These are phyloP conservation scores for Didymella lethalis DNA, from an alignment of 2,329 filamentous ascomycete genomes.

Conservation along the genomic window DNA sequence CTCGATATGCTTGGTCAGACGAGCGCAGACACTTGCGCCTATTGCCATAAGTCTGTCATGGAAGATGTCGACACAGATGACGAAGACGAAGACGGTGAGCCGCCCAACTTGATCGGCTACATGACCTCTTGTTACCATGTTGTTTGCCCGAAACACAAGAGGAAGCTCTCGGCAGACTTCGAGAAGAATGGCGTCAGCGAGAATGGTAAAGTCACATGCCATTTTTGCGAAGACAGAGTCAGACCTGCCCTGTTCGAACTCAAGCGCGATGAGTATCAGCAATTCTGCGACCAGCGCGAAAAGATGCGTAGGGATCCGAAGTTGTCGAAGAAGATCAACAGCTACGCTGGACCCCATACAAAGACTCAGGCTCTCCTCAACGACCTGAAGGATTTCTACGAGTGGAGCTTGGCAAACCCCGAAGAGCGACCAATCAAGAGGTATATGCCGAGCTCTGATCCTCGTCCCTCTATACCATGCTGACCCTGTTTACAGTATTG, in stretches of 20 bases:
- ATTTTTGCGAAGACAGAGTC: conserved; percentile 71
- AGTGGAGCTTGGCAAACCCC: conserved; percentile 67
- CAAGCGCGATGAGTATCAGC: conserved; percentile 63
- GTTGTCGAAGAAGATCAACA: conserved; percentile 67
- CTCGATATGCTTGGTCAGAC: conserved; percentile 85
- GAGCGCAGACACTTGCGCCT: conserved; percentile 75
- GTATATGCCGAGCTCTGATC: conserved; percentile 26
- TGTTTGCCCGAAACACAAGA: conserved; percentile 78
- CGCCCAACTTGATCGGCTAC: conserved; percentile 69
- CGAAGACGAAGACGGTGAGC: conserved; percentile 61
- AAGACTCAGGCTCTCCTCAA: conserved; percentile 85
- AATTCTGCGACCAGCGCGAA: conserved; percentile 63
- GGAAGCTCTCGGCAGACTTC: conserved; percentile 64
- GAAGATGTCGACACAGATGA: conserved; percentile 50
- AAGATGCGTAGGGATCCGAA: conserved; percentile 62
- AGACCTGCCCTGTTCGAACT: conserved; percentile 73
- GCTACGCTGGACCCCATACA: conserved; percentile 86
- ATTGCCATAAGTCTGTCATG: conserved; percentile 56
- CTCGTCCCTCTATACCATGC: not conserved
- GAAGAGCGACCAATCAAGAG: conserved; percentile 81
- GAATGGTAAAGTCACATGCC: conserved; percentile 67
- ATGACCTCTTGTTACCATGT: conserved; percentile 91
- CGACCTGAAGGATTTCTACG: conserved; percentile 72
- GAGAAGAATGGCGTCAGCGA: conserved; percentile 48
- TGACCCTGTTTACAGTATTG: conserved; percentile 63